These are phyloP conservation scores for Aaosphaeria pasadenensis DNA, from an alignment of 2,329 filamentous ascomycete species.

Conservation along the genomic window DNA sequence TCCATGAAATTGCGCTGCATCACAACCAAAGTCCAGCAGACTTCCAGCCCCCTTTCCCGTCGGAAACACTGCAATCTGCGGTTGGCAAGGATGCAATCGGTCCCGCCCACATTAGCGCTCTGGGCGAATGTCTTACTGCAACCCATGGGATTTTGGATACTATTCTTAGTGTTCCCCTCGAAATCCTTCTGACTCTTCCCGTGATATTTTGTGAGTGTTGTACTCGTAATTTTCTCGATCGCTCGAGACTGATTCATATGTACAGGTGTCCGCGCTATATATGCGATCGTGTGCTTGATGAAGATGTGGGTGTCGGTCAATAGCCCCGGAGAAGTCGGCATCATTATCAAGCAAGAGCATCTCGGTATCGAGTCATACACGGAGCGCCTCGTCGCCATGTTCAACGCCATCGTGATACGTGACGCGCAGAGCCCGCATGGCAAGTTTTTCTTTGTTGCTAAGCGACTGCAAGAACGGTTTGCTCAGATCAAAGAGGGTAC, in stretches of 20 bases:
- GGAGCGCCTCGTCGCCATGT: conserved; percentile 46
- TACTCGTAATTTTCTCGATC: conserved; percentile 10
- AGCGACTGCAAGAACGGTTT: conserved; percentile 46
- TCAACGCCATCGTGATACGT: conserved; percentile 40
- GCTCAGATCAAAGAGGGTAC: conserved; percentile 43
- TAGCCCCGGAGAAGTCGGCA: conserved; percentile 48
- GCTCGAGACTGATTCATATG: background rate
- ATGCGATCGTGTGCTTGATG: conserved; percentile 57
- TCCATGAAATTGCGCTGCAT: conserved; percentile 51
- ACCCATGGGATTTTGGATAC: conserved; percentile 48
- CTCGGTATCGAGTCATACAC: conserved; percentile 47
- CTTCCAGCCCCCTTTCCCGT: conserved; percentile 44
- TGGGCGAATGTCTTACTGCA: conserved; percentile 45
- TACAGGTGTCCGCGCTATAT: conserved; percentile 52
- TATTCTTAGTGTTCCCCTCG: conserved; percentile 48
- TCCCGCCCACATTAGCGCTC: conserved; percentile 45
- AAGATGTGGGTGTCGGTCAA: conserved; percentile 58
- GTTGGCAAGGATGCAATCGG: conserved; percentile 42
- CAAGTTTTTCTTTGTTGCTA: conserved; percentile 48
- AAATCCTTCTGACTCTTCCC: conserved; percentile 43
- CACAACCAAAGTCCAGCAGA: conserved; percentile 42
- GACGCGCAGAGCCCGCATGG: conserved; percentile 44
- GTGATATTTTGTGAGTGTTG: conserved; percentile 41
- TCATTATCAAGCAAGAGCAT: conserved; percentile 47
- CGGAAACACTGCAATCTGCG: conserved; percentile 39